Percentiles rank a stretch among this genome's conserved stretches.
Evolutionary conservation across 257 asterid species (phyloP).

Genomic region (Leonotis leonurus): DNA sequence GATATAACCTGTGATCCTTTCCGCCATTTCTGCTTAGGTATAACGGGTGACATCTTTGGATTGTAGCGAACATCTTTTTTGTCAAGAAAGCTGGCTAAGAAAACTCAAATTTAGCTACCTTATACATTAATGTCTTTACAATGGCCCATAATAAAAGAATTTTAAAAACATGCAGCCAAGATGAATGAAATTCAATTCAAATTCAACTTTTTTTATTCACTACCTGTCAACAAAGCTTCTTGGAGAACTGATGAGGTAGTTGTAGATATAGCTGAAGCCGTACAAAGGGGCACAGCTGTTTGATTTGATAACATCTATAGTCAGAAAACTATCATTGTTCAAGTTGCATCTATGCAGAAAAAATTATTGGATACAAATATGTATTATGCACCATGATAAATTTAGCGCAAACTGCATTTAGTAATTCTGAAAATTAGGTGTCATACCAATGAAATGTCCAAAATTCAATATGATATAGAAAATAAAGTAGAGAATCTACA

Average conservation of each 20-base stretch:
- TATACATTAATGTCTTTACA: background rate
- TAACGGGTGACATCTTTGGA: conserved; percentile 83
- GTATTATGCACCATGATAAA: no score
- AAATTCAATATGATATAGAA: background rate
- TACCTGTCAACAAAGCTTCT: conserved; percentile 98
- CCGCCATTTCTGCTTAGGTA: conserved; percentile 81
- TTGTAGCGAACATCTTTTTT: conserved; percentile 74
- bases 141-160: background rate
- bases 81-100: conserved; percentile 62
- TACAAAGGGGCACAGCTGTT: conserved; percentile 90
- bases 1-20: conserved; percentile 92
- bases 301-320: conserved; percentile 22
- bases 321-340: conserved; percentile 16
- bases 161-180: background rate
- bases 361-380: background rate
- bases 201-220: background rate
- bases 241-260: conserved; percentile 69
- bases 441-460: background rate
- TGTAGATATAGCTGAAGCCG: conserved; percentile 85
- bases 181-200: conserved; percentile 8
- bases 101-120: background rate
- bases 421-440: background rate
- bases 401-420: background rate
- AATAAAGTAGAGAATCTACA: no score
- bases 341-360: conserved; percentile 5